phyloP scores from a whole-genome alignment of 2,329 filamentous ascomycete genomes.

The Xylariomycetidae sp. region DNA sequence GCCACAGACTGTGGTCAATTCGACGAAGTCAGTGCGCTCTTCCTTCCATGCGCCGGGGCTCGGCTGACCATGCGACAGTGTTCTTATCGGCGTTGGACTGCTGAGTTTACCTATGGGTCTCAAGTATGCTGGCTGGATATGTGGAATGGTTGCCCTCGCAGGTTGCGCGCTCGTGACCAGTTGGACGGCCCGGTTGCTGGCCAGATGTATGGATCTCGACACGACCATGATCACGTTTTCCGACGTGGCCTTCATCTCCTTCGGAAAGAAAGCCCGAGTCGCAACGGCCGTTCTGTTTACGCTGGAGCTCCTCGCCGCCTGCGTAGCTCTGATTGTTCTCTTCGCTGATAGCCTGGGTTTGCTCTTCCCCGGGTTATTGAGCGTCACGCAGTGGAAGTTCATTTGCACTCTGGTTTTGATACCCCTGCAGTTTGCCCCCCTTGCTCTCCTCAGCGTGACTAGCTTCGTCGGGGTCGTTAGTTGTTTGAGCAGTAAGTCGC shows the following conservation, averaged over 20 bases:
- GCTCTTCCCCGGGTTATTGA: slow-evolving; percentile 63
- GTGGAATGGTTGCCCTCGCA: slow-evolving; percentile 68
- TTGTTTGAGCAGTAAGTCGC: slow-evolving; percentile 73
- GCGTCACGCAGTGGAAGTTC: slow-evolving; percentile 73
- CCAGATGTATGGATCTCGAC: slow-evolving; percentile 85
- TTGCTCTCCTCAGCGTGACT: slow-evolving; percentile 80
- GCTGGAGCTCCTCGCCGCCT: slow-evolving; percentile 79
- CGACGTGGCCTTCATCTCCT: slow-evolving; percentile 86
- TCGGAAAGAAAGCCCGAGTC: slow-evolving; percentile 74
- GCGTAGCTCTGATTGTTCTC: slow-evolving; percentile 56
- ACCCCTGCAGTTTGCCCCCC: slow-evolving; percentile 76
- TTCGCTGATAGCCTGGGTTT: slow-evolving; percentile 85
- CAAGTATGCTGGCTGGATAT: slow-evolving; percentile 81
- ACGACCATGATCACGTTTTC: slow-evolving; percentile 86
- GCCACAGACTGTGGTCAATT: slow-evolving; percentile 94
- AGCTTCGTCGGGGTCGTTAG: slow-evolving; percentile 89
- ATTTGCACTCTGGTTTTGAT: slow-evolving; percentile 73
- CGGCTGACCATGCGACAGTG: slow-evolving; percentile 32
- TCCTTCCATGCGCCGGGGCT: neutral
- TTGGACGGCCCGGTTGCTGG: slow-evolving; percentile 80
- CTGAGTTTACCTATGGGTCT: slow-evolving; percentile 84
- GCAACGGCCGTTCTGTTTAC: slow-evolving; percentile 82
- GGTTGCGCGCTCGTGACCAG: slow-evolving; percentile 70
- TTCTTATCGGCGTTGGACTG: slow-evolving; percentile 83
- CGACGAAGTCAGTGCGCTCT: slow-evolving; percentile 57